Base-by-base conservation (phyloP, 2,329 filamentous ascomycete genomes). In the Sclerotinia minor region DNA sequence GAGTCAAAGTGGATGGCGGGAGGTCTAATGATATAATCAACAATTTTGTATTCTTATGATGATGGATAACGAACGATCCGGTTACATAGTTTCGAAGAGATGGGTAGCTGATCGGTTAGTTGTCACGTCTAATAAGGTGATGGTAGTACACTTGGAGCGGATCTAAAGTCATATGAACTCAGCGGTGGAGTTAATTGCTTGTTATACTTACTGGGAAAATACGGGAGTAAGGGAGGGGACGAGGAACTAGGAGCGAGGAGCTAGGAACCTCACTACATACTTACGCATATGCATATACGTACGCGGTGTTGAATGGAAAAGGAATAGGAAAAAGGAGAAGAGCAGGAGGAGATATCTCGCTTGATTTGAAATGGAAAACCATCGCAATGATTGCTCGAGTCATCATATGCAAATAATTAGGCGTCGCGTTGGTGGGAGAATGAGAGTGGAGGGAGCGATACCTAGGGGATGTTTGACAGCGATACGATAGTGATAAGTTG, bases 111-210 rank as follows among this genome's bases (percentile, higher is more conserved):
- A 61, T n/a, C 29, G 19, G 24, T 61, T n/a, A 49, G 11, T 35
- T 61, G 19, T 17, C 17, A 38, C n/a, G 45, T 35, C n/a, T 47
- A 32, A 8, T 21, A 49, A 13, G 11, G 29, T 35, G 58, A 15
- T 61, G 35, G 58, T 45, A 21, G 26, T 49, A 38, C 8, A 38
- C 3, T 35, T 47, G 21, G 29, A 8, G 21, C 29, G 6, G 8
- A 9, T 49, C 35, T 35, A 38, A 61, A 49, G 58, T 50, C 29
- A 61, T 17, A 50, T 24, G 44, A n/a, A 32, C 21, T 49, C 9
- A n/a, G 29, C 29, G 45, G 45, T 61, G 58, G 58, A 50, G 44
- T 61, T 50, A 38, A 50, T 61, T 61, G 58, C 58, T 61, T 61
- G 15, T 49, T 49, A 38, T 24, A 38, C 29, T 50, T n/a, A 21